Evolutionary conservation across 176 grass and related monocot species (phyloP).

Genomic region (Pharus latifolius): DNA sequence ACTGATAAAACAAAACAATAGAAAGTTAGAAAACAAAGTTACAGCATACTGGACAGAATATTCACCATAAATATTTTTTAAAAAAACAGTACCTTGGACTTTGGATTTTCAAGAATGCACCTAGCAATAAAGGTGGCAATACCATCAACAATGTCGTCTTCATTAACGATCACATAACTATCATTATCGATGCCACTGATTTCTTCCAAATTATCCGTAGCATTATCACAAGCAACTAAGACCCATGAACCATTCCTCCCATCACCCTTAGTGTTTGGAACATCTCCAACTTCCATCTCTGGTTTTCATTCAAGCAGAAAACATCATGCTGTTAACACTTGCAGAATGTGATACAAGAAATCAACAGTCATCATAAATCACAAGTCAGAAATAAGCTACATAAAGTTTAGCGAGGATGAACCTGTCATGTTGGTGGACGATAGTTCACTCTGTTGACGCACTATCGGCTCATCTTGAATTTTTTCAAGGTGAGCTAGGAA

Average conservation of each 20-base stretch:
- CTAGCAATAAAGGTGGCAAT: conserved; percentile 75
- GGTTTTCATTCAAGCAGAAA: conserved; percentile 6
- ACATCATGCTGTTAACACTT: neutral
- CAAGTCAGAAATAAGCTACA: neutral
- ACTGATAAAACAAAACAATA: conserved; percentile 39
- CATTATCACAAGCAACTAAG: conserved; percentile 52
- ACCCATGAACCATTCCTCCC: conserved; percentile 76
- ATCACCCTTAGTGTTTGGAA: conserved; percentile 40
- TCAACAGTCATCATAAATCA: neutral
- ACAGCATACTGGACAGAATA: neutral
- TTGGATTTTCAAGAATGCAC: conserved; percentile 89
- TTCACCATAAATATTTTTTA: neutral
- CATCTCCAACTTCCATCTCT: conserved; percentile 38
- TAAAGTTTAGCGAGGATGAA: conserved; percentile 5
- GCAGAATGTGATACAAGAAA: neutral
- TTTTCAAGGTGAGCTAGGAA: conserved; percentile 69
- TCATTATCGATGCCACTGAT: conserved; percentile 83
- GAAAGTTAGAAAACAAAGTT: conserved; percentile 32
- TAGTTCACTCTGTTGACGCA: neutral
- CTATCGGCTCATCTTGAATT: conserved; percentile 31
- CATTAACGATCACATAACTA: conserved; percentile 85
- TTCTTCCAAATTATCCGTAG: conserved; percentile 60
- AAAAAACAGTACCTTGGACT: conserved; percentile 69
- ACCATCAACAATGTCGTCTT: conserved; percentile 80
- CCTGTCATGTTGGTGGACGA: conserved; percentile 34